Conservation (phyloP, 2,329 filamentous ascomycete genomes). For the Fusarium ramigenum region DNA sequence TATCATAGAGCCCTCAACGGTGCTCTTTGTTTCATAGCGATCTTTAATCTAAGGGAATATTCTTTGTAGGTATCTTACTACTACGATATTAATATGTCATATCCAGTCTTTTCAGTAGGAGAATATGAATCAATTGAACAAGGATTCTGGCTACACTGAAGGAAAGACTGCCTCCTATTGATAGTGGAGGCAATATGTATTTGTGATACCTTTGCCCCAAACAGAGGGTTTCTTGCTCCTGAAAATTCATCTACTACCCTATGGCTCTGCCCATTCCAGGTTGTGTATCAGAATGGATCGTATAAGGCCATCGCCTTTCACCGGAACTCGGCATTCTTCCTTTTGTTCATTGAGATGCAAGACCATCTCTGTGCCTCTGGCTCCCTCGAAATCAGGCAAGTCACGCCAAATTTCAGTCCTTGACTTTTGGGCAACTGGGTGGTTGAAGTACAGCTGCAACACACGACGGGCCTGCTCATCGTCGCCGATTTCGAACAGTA, state of each 20-base stretch:
- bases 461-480: constrained; percentile 73
- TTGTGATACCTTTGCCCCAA: not conserved
- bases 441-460: constrained; percentile 54
- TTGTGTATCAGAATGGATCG: constrained; percentile 52
- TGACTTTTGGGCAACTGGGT: constrained; percentile 43
- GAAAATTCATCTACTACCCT: not conserved
- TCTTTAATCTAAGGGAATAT: not conserved
- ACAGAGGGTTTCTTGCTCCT: not conserved
- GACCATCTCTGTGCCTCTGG: constrained; percentile 39
- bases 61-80: not conserved
- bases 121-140: not conserved
- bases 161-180: not conserved
- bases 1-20: constrained; percentile 11
- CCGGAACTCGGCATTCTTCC: constrained; percentile 42
- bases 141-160: not conserved
- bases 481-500: constrained; percentile 79
- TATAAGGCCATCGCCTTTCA: constrained; percentile 59
- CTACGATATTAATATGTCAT: not conserved
- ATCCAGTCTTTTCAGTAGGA: not conserved
- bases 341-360: constrained; percentile 38
- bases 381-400: constrained; percentile 58
- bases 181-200: not conserved
- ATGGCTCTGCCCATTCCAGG: not conserved
- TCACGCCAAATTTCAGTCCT: constrained; percentile 78
- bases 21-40: not conserved